phyloP scores from a whole-genome alignment of 345 rosid genomes.

The Lepidium africanum region DNA sequence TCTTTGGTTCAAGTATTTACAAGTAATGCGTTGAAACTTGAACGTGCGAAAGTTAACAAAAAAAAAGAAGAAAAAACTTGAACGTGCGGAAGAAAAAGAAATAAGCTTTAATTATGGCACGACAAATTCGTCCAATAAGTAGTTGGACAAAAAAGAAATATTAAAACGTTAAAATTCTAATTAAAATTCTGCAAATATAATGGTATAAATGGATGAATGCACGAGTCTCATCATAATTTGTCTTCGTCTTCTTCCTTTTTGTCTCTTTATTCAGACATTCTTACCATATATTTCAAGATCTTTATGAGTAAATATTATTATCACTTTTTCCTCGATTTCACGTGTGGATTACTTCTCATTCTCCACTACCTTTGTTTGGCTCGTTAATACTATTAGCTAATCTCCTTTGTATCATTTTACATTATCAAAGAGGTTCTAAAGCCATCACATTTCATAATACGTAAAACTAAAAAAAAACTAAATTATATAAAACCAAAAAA shows the following conservation, averaged over 20 bases:
- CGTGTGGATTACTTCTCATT: slow-evolving; percentile 46
- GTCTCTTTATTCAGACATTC: not conserved
- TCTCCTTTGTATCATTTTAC: not conserved
- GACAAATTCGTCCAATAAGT: not conserved
- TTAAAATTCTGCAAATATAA: not conserved
- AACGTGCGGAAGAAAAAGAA: not conserved
- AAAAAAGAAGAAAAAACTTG: not conserved
- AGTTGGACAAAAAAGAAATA: not conserved
- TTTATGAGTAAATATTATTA: slow-evolving; percentile 6
- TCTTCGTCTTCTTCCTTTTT: not conserved
- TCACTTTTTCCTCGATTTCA: slow-evolving; percentile 30
- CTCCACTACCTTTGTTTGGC: slow-evolving; percentile 9
- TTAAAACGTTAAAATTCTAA: not conserved
- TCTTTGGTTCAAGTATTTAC: not conserved
- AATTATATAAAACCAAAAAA: too few relatives aligned
- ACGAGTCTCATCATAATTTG: slow-evolving; percentile 26
- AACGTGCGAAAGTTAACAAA: not conserved
- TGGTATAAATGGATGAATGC: slow-evolving; percentile 15
- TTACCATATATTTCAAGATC: slow-evolving; percentile 10
- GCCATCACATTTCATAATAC: too few relatives aligned
- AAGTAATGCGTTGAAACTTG: not conserved
- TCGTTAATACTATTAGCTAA: not conserved
- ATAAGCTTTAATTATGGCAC: not conserved
- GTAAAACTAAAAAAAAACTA: too few relatives aligned
- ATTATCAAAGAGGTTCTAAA: not conserved